These are phyloP conservation scores for Aegilops umbellulata DNA, from an alignment of 176 grass and related monocot genomes.

Conservation along the genomic window DNA sequence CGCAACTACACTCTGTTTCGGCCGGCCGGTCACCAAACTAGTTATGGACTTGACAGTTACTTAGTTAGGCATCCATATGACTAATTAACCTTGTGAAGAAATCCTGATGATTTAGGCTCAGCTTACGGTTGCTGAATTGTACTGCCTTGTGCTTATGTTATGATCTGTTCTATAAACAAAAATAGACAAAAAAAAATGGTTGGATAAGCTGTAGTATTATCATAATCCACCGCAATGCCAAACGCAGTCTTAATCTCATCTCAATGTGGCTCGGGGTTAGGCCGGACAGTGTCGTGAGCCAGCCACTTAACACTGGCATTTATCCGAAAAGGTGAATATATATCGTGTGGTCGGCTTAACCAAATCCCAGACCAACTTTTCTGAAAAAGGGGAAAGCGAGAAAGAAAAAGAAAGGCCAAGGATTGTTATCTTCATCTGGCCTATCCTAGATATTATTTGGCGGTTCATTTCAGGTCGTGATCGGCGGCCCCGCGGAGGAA, in stretches of 20 bases:
- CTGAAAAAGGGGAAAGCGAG: constrained; percentile 26
- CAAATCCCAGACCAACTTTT: constrained; percentile 25
- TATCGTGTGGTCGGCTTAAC: constrained; percentile 15
- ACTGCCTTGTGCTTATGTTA: too few species aligned
- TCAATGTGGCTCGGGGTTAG: background rate
- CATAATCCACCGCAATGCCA: too few species aligned
- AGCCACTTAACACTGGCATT: background rate
- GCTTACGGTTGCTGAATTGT: too few species aligned
- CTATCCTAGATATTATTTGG: background rate
- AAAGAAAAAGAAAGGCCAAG: constrained; percentile 25
- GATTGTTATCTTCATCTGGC: constrained; percentile 14
- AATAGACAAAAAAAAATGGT: too few species aligned
- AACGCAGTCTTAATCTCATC: background rate
- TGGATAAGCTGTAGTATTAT: too few species aligned
- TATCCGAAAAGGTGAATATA: constrained; percentile 5
- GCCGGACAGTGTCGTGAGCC: background rate
- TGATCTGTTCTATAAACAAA: too few species aligned
- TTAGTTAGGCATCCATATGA: constrained; percentile 3
- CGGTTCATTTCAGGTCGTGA: constrained; percentile 20
- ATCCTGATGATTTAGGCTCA: too few species aligned
- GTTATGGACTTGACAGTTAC: too few species aligned
- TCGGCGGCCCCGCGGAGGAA: constrained; percentile 9
- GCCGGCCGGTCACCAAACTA: background rate
- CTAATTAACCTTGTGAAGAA: background rate
- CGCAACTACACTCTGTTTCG: background rate